Evolutionary conservation across 805 yeast species (phyloP).

Genomic region (Yamadazyma phyllophila): DNA sequence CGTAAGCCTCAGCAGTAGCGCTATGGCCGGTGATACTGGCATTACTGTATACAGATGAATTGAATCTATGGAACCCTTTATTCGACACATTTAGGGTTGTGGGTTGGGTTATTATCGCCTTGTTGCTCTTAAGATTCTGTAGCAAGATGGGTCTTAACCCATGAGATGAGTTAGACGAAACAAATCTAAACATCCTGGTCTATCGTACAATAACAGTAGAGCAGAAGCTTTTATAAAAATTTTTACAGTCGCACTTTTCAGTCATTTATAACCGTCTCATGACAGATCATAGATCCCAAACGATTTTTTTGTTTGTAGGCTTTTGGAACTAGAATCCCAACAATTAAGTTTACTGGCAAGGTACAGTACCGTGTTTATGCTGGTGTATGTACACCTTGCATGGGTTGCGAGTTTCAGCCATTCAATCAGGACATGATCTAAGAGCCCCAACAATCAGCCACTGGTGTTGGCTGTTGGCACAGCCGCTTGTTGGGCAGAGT

Average conservation of each 20-base stretch:
- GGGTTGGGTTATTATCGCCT: slow-evolving; percentile 13
- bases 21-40: neutral
- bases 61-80: slow-evolving; percentile 19
- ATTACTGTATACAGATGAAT: slow-evolving; percentile 14
- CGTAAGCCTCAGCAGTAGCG: slow-evolving; percentile 5
- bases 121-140: slow-evolving; percentile 35
- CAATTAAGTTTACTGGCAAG: too few relatives aligned
- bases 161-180: slow-evolving; percentile 35
- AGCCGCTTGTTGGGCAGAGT: too few relatives aligned
- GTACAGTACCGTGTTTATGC: too few relatives aligned
- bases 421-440: too few relatives aligned
- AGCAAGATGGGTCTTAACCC: slow-evolving; percentile 36
- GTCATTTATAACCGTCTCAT: slow-evolving; percentile 2
- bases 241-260: slow-evolving; percentile 1
- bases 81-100: slow-evolving; percentile 2
- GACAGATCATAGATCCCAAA: neutral
- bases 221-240: neutral
- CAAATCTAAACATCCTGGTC: slow-evolving; percentile 34
- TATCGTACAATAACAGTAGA: too few relatives aligned
- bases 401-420: too few relatives aligned
- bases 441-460: too few relatives aligned
- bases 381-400: neutral
- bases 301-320: too few relatives aligned
- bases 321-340: too few relatives aligned
- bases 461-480: too few relatives aligned